Conservation (phyloP, 2,329 filamentous ascomycete genomes). For the Trichoderma polysporum region DNA sequence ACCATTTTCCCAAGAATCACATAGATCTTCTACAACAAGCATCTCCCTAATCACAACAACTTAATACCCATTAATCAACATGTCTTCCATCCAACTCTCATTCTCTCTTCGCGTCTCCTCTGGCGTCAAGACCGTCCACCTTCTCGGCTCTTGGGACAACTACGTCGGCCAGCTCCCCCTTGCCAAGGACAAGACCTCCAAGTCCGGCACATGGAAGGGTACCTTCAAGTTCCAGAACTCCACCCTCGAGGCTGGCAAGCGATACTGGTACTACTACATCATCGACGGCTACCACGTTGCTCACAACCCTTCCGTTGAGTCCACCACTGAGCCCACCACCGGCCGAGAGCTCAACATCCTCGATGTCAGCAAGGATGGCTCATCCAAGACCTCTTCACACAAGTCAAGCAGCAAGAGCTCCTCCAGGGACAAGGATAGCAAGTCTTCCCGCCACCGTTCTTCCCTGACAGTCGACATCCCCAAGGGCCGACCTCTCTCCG, state of each 20-base stretch:
- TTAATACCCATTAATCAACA: constrained; percentile 48
- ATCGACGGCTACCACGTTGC: constrained; percentile 98
- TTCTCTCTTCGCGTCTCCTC: constrained; percentile 95
- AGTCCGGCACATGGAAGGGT: constrained; percentile 90
- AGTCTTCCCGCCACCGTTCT: constrained; percentile 45
- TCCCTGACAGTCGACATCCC: constrained; percentile 66
- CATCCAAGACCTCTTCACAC: constrained; percentile 43
- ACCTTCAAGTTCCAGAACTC: constrained; percentile 92
- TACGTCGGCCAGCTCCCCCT: constrained; percentile 93
- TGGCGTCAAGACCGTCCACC: constrained; percentile 95
- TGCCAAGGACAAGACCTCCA: constrained; percentile 81
- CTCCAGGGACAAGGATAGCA: constrained; percentile 43
- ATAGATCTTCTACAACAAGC: constrained; percentile 7
- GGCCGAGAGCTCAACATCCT: constrained; percentile 97
- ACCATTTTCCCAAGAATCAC: constrained; percentile 22
- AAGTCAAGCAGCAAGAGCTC: constrained; percentile 37
- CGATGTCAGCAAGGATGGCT: constrained; percentile 67
- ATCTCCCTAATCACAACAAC: constrained; percentile 28
- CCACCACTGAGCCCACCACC: constrained; percentile 91
- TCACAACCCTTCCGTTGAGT: constrained; percentile 88
- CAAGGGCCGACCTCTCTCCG: constrained; percentile 84
- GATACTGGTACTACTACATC: constrained; percentile 99
- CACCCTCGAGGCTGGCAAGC: constrained; percentile 81
- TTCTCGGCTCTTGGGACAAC: constrained; percentile 98
- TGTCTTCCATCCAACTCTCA: constrained; percentile 90